phyloP scores from a whole-genome alignment of 2,329 filamentous ascomycete genomes.

The Emydomyces testavorans region DNA sequence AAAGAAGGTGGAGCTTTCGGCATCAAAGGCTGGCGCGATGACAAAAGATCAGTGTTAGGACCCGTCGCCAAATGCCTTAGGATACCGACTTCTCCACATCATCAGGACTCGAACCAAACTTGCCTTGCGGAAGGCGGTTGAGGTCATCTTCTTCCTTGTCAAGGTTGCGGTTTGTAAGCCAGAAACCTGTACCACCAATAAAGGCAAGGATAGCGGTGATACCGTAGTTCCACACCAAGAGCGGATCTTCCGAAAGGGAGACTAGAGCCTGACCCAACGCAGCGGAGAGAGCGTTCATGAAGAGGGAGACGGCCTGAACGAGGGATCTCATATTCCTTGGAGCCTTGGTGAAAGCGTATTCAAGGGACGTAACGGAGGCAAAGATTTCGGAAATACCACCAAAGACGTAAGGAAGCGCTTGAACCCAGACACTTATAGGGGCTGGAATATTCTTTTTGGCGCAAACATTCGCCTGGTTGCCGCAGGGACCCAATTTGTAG shows the following conservation, averaged over 20 bases:
- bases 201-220: slow-evolving; percentile 51
- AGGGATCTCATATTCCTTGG: slow-evolving; percentile 70
- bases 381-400: slow-evolving; percentile 49
- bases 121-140: slow-evolving; percentile 36
- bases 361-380: slow-evolving; percentile 51
- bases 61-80: not conserved
- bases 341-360: slow-evolving; percentile 67
- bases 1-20: not conserved
- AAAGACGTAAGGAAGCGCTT: slow-evolving; percentile 41
- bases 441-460: slow-evolving; percentile 37
- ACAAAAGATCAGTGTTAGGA: not conserved
- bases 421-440: slow-evolving; percentile 53
- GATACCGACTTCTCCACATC: slow-evolving; percentile 7
- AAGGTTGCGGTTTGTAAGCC: slow-evolving; percentile 54
- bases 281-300: slow-evolving; percentile 58
- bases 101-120: not conserved
- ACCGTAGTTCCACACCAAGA: slow-evolving; percentile 62
- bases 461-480: slow-evolving; percentile 45
- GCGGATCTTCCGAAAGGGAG: slow-evolving; percentile 50
- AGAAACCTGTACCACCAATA: slow-evolving; percentile 54
- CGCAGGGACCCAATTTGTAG: slow-evolving; percentile 53
- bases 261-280: slow-evolving; percentile 60
- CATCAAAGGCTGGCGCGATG: not conserved
- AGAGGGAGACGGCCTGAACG: slow-evolving; percentile 57
- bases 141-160: slow-evolving; percentile 57